Percentiles rank a stretch among this genome's conserved stretches.
phyloP scores from a whole-genome alignment of 176 grass and related monocot genomes.

The Alloteropsis semialata region DNA sequence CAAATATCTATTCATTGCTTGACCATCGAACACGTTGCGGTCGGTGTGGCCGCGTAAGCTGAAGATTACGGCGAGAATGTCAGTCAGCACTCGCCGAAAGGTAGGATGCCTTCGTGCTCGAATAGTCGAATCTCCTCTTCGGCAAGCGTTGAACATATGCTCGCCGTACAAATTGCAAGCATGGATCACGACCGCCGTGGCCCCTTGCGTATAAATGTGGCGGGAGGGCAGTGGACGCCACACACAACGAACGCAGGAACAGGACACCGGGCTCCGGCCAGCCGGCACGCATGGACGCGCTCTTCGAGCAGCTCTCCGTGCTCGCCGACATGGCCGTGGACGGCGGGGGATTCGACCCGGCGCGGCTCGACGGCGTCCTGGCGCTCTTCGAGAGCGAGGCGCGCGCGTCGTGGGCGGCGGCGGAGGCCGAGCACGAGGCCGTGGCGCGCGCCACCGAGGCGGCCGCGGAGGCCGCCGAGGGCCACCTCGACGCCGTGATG shows the following conservation, averaged over 20 bases:
- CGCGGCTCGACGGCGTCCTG: slow-evolving; percentile 26
- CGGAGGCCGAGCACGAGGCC: slow-evolving; percentile 21
- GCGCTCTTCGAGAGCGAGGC: slow-evolving; percentile 46
- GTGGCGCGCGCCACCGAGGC: slow-evolving; percentile 19
- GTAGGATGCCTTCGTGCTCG: too few relatives aligned
- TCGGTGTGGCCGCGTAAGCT: too few relatives aligned
- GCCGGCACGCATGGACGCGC: slow-evolving; percentile 37
- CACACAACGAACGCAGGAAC: too few relatives aligned
- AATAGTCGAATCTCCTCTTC: slow-evolving; percentile 27
- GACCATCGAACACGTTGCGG: neutral
- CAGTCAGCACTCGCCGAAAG: neutral
- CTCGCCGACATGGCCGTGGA: slow-evolving; percentile 33
- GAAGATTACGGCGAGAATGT: neutral
- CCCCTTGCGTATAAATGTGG: neutral
- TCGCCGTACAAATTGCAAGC: neutral
- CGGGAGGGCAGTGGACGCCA: neutral
- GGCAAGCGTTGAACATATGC: neutral
- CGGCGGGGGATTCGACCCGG: slow-evolving; percentile 27
- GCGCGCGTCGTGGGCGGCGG: neutral
- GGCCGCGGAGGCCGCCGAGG: slow-evolving; percentile 4
- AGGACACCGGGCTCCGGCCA: too few relatives aligned
- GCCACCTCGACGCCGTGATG: slow-evolving; percentile 34
- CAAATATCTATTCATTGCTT: too few relatives aligned
- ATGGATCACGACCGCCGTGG: neutral
- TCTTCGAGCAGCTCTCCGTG: slow-evolving; percentile 42